Evolutionary conservation across 345 rosid genomes (phyloP).

Genomic region (Rubroshorea leprosula): DNA sequence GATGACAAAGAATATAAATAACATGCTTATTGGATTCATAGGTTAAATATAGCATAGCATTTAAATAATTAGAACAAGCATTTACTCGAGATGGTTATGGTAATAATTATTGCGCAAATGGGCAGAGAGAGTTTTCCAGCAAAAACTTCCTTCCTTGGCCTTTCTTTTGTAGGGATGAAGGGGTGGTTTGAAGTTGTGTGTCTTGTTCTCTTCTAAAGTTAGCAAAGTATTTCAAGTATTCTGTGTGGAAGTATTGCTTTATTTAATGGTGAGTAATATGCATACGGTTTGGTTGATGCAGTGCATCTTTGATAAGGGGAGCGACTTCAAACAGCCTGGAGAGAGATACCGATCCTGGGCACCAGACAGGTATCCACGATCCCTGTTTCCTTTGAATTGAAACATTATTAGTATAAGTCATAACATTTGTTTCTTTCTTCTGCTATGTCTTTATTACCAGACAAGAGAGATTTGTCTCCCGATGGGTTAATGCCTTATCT

Average conservation of each 20-base stretch:
- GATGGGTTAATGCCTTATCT: slow-evolving; percentile 70
- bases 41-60: neutral
- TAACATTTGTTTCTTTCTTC: neutral
- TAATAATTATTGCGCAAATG: too few species aligned
- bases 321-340: slow-evolving; percentile 95
- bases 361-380: slow-evolving; percentile 63
- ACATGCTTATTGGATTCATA: neutral
- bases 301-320: slow-evolving; percentile 77
- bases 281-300: slow-evolving; percentile 23
- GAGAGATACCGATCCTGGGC: slow-evolving; percentile 79
- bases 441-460: slow-evolving; percentile 26
- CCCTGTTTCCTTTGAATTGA: neutral
- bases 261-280: neutral
- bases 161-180: too few species aligned
- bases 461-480: slow-evolving; percentile 77
- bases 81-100: too few species aligned
- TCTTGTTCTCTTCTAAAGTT: too few species aligned
- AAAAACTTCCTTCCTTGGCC: too few species aligned
- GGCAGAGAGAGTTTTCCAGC: too few species aligned
- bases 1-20: too few species aligned
- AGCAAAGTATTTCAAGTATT: neutral
- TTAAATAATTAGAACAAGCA: too few species aligned
- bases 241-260: neutral
- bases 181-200: too few species aligned
- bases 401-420: neutral